Base-by-base conservation (phyloP, 768 basidiomycete genomes). In the Scleroderma bovista region DNA sequence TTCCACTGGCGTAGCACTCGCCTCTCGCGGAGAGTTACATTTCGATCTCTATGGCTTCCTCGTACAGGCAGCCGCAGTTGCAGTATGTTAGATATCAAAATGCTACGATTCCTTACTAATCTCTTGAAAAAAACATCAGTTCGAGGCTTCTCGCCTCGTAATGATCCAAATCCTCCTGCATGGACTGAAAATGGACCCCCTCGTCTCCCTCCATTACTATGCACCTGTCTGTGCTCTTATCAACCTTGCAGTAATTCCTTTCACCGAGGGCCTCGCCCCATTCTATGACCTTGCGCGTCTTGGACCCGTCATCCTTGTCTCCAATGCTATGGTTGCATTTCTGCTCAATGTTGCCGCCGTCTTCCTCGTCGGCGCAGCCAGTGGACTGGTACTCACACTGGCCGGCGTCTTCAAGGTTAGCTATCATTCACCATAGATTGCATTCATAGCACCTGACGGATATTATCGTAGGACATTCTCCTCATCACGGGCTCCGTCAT, bases 131-230 rank as follows among this genome's bases (percentile, higher is more conserved):
- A n/a, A n/a, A n/a, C n/a, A n/a, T n/a, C n/a, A 88, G 83, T 97
- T 97, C 63, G 95, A 99, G 69, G 87, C 92, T 1, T 87, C 88
- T 17, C 87, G 95, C 36, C 79, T 98, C 12, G 93, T 98, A 20
- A 93, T 96, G 83, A 97, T 98, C 53, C 89, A 98, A 66, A 81
- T 94, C 46, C 81, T 98, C 36, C 75, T 98, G 0, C 92, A 96
- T 62, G 93, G 93, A 33, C 72, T 96, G 61, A 96, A 96, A 72
- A 97, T 98, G 94, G 93, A 96, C 62, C 95, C 95, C 0, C 79
- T 97, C 6, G 89, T 93, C 19, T 96, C 93, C 6, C 69, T 98
- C 46, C 90, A 98, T 73, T 97, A 95, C 73, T 96, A 93, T 63
- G 93, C 94, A 10, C 93, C 93, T 13, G 90, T 97, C 46, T 98